Evolutionary conservation across 2,329 filamentous ascomycete species (phyloP), one percentile per base, ranked within the genome.

Genomic region (Aspergillus sclerotialis): DNA sequence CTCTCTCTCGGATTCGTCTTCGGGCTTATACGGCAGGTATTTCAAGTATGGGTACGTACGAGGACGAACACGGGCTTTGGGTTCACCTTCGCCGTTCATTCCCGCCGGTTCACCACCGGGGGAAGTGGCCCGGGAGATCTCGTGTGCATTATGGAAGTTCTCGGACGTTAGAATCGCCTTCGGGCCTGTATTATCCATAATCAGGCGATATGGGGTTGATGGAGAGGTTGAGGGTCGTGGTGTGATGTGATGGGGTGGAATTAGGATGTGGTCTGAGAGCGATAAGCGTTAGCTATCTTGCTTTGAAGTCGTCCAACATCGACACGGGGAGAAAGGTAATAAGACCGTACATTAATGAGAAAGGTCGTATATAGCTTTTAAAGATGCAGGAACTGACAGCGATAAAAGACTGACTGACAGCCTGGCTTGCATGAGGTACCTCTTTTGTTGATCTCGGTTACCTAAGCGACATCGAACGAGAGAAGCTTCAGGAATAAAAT

Each of bases 11-110:
- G 72, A 60, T 43, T 90, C 83, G 55, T 84, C 79, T 63, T 98
- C 93, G 36, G 89, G 82, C 37, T 79, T 67, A 57, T 96, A 98
- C 23, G 93, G 93, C 32, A 98, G 76, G 56, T 92, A 83, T 48
- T 80, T 75, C 60, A 89, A 87, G 69, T 98, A 98, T 40, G 86
- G 87, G 60, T 92, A 98, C 17, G 92, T 95, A 42, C 92, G 80
- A 23, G 87, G 86, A 44, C 78, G 68, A 44, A 70, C 73, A 33
- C 90, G 81, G 58, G 88, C 84, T 45, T 84, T 68, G 41, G 73
- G 70, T 40, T 73, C 67, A 44, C 72, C 69, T 33, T 66, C 61
- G 37, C 71, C 71, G 50, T 76, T 73, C 39, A 65, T 52, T 46
- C 69, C 66, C 18, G 51, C 51, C 39, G 57, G 61, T 45, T 60